Evolutionary conservation across 176 grass and related monocot genomes (phyloP).

Genomic region (Panicum miliaceum): DNA sequence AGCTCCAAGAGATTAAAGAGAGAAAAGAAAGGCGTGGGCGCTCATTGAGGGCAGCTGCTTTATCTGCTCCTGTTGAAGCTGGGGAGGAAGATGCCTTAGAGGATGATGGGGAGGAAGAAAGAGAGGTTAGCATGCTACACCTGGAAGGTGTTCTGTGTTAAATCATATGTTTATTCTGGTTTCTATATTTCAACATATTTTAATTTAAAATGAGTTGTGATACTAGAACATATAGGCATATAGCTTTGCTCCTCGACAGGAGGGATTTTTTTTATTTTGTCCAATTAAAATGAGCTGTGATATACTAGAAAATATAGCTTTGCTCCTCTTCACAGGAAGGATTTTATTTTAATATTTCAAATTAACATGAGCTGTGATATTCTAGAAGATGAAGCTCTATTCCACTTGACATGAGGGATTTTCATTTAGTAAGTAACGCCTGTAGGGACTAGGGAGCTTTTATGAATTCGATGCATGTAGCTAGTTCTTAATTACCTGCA

Average conservation of each 20-base stretch:
- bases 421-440: not conserved
- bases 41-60: conserved; percentile 70
- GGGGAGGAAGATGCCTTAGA: conserved; percentile 78
- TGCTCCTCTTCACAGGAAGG: not conserved
- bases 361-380: not conserved
- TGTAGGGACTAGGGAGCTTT: conserved; percentile 11
- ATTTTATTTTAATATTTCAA: conserved; percentile 4
- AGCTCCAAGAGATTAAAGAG: conserved; percentile 89
- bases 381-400: conserved; percentile 6
- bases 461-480: not conserved
- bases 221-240: conserved; percentile 8
- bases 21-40: conserved; percentile 73
- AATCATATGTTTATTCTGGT: not conserved
- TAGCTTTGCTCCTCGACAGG: not conserved
- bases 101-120: conserved; percentile 93
- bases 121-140: conserved; percentile 62
- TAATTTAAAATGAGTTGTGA: not conserved
- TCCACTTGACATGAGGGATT: not conserved
- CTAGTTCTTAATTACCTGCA: not conserved
- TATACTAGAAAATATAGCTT: not conserved
- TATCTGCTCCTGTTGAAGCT: conserved; percentile 73
- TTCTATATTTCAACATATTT: not conserved
- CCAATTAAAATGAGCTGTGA: not conserved
- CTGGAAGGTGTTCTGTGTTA: not conserved
- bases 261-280: not conserved